phyloP scores from a whole-genome alignment of 2,329 filamentous ascomycete genomes.

The Fusarium sp. region DNA sequence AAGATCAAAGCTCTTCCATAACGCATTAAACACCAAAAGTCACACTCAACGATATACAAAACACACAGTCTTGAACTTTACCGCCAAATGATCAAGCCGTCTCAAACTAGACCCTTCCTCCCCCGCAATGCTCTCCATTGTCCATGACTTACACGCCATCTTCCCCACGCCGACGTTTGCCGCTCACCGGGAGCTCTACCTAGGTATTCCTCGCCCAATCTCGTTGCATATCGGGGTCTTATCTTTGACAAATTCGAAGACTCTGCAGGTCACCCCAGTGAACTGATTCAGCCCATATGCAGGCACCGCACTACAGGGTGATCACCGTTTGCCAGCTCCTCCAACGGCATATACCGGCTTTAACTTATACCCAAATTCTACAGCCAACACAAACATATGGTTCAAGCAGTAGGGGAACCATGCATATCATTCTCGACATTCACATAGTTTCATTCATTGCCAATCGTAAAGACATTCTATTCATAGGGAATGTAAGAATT shows the following conservation, averaged over 20 bases:
- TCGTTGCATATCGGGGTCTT: background rate
- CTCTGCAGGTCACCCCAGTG: background rate
- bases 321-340: background rate
- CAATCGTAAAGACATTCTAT: background rate
- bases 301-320: background rate
- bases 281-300: slow-evolving; percentile 1
- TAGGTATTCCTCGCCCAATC: background rate
- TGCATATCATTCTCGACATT: background rate
- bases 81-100: background rate
- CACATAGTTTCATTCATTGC: background rate
- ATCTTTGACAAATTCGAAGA: background rate
- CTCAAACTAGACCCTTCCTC: background rate
- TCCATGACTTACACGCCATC: slow-evolving; percentile 12
- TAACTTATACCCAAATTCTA: background rate
- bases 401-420: background rate
- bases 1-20: background rate
- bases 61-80: background rate
- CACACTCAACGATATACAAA: background rate
- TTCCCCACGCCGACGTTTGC: slow-evolving; percentile 33
- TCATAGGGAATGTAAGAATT: background rate
- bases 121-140: background rate
- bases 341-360: slow-evolving; percentile 32
- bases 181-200: background rate
- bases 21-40: background rate
- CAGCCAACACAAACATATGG: background rate